These are phyloP conservation scores for Nematodospora anomalae DNA, from an alignment of 1,139 yeast genomes.

Conservation along the genomic window DNA sequence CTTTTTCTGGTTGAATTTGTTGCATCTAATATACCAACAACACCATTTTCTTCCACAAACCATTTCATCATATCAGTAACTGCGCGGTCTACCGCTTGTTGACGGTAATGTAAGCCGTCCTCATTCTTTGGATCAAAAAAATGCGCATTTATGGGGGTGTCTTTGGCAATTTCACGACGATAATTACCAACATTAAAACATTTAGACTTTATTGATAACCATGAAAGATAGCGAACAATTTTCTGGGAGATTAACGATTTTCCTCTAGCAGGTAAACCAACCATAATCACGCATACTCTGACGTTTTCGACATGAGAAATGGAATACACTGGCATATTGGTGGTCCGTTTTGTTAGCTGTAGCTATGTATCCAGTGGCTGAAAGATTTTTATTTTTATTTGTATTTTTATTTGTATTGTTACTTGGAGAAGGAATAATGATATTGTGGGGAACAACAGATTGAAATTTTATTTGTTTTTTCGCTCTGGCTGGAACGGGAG, in stretches of 20 bases:
- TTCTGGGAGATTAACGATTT: slow-evolving; percentile 80
- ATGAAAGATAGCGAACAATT: slow-evolving; percentile 82
- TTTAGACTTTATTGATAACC: slow-evolving; percentile 86
- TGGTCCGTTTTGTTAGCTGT: too few relatives aligned
- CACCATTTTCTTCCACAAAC: slow-evolving; percentile 79
- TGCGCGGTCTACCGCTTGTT: slow-evolving; percentile 71
- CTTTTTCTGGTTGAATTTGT: slow-evolving; percentile 72
- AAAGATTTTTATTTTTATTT: too few relatives aligned
- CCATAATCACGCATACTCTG: slow-evolving; percentile 76
- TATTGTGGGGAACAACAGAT: neutral
- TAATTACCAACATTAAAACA: slow-evolving; percentile 89
- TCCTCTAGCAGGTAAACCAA: slow-evolving; percentile 64
- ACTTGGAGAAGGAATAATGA: too few relatives aligned
- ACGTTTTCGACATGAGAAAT: slow-evolving; percentile 71
- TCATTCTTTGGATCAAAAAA: slow-evolving; percentile 71
- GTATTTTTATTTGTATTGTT: too few relatives aligned
- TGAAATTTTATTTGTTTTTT: neutral
- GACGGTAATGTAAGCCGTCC: slow-evolving; percentile 62
- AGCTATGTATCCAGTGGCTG: too few relatives aligned
- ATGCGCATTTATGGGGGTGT: slow-evolving; percentile 51
- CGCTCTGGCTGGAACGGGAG: too few relatives aligned
- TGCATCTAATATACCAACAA: slow-evolving; percentile 91
- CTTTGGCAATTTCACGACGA: slow-evolving; percentile 58
- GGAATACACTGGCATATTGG: slow-evolving; percentile 67
- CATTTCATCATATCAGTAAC: slow-evolving; percentile 83